Conservation (phyloP, 2,329 filamentous ascomycete species). For the Chrysoporthe puriensis region DNA sequence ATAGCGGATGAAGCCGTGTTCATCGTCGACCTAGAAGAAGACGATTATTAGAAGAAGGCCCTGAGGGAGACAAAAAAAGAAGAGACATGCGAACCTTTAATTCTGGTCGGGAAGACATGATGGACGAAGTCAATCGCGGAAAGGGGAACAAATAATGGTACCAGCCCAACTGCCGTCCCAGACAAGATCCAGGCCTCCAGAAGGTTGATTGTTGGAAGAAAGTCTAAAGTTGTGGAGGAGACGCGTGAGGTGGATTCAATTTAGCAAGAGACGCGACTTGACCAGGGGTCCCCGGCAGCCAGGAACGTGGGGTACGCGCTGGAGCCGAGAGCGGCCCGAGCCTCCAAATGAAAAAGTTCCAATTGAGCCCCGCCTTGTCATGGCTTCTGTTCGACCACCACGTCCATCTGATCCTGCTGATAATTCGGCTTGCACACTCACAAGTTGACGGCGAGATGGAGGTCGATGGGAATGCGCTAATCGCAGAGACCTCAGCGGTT, state of each 20-base stretch:
- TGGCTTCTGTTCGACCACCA: neutral
- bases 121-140: conserved; percentile 32
- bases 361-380: conserved; percentile 9
- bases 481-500: neutral
- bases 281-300: neutral
- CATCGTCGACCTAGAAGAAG: conserved; percentile 78
- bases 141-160: neutral
- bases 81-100: conserved; percentile 58
- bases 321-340: conserved; percentile 14
- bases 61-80: conserved; percentile 12
- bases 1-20: conserved; percentile 94
- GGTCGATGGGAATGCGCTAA: neutral
- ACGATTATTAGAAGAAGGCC: conserved; percentile 24
- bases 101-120: conserved; percentile 73
- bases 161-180: conserved; percentile 4
- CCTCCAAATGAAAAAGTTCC: conserved; percentile 16
- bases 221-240: neutral
- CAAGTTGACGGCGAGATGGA: conserved; percentile 8
- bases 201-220: neutral
- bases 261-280: conserved; percentile 17
- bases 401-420: neutral
- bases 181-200: neutral
- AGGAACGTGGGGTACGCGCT: neutral
- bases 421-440: neutral
- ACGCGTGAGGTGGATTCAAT: conserved; percentile 17